These are phyloP conservation scores for Neovahlkampfia damariscottae DNA, from an alignment of 78 protist genomes.

Conservation along the genomic window DNA sequence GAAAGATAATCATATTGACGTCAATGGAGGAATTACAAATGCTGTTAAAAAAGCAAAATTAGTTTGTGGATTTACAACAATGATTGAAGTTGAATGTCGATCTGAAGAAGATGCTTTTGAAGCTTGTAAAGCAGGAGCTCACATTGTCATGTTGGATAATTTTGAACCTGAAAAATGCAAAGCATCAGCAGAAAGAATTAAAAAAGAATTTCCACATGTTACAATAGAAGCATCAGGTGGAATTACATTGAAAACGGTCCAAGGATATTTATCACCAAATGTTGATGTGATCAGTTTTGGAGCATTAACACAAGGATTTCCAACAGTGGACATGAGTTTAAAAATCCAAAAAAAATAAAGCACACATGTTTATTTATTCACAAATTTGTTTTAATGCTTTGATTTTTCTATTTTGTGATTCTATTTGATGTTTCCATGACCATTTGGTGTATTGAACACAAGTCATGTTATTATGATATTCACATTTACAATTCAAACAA, in stretches of 20 bases:
- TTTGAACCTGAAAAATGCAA: conserved; percentile 25
- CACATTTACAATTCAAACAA: too few relatives aligned
- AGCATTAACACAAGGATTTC: conserved; percentile 57
- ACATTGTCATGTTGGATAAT: conserved; percentile 85
- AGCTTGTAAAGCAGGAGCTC: conserved; percentile 78
- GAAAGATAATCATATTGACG: conserved; percentile 82
- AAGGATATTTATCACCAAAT: conserved; percentile 14
- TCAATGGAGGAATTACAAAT: conserved; percentile 51
- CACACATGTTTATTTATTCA: too few relatives aligned
- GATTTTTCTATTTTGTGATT: too few relatives aligned
- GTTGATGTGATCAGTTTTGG: conserved; percentile 74
- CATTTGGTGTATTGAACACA: too few relatives aligned
- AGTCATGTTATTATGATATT: too few relatives aligned
- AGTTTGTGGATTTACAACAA: conserved; percentile 70
- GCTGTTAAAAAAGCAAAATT: conserved; percentile 59
- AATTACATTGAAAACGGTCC: conserved; percentile 46
- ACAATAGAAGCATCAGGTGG: conserved; percentile 84
- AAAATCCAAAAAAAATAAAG: conserved; percentile 43
- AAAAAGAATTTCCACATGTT: conserved; percentile 47
- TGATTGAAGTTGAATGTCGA: conserved; percentile 80
- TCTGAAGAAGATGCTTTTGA: conserved; percentile 48
- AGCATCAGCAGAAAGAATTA: conserved; percentile 8
- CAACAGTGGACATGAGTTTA: conserved; percentile 63
- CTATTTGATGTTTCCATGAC: too few relatives aligned
- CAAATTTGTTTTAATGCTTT: too few relatives aligned